Conservation (phyloP, 768 basidiomycete species). For the Naganishia kalamii region DNA sequence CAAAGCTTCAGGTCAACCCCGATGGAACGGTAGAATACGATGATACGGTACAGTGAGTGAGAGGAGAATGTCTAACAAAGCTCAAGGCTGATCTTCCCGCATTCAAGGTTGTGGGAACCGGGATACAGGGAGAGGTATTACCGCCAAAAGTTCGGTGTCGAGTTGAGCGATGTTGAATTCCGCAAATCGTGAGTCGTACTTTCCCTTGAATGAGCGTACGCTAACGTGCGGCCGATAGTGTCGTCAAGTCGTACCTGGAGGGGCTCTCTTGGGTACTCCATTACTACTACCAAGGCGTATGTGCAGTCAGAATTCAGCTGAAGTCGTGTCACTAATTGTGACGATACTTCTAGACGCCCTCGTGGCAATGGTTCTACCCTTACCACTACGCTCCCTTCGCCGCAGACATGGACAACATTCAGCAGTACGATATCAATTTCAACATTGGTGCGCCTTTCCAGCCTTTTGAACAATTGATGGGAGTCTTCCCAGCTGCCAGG, state of each 20-base stretch:
- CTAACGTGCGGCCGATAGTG: constrained; percentile 48
- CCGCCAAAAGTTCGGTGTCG: constrained; percentile 78
- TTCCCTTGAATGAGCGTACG: constrained; percentile 11
- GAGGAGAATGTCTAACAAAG: background rate
- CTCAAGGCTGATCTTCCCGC: background rate
- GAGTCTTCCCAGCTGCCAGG: constrained; percentile 93
- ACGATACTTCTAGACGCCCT: constrained; percentile 46
- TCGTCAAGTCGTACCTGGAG: constrained; percentile 81
- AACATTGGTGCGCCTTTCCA: constrained; percentile 79
- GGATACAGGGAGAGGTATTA: constrained; percentile 96
- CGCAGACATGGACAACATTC: constrained; percentile 77
- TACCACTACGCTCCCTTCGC: constrained; percentile 98
- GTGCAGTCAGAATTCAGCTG: constrained; percentile 37
- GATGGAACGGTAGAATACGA: constrained; percentile 93
- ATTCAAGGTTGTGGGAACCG: constrained; percentile 78
- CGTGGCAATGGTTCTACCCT: constrained; percentile 99
- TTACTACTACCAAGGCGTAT: constrained; percentile 96
- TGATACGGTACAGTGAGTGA: constrained; percentile 77
- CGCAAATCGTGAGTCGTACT: constrained; percentile 58
- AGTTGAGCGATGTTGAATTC: constrained; percentile 64
- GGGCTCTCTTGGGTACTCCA: constrained; percentile 91
- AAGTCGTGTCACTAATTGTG: background rate
- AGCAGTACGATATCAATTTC: constrained; percentile 72
- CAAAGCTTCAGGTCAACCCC: constrained; percentile 69
- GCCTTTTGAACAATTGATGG: constrained; percentile 96